Evolutionary conservation across 345 rosid genomes (phyloP).

Genomic region (Salix viminalis): DNA sequence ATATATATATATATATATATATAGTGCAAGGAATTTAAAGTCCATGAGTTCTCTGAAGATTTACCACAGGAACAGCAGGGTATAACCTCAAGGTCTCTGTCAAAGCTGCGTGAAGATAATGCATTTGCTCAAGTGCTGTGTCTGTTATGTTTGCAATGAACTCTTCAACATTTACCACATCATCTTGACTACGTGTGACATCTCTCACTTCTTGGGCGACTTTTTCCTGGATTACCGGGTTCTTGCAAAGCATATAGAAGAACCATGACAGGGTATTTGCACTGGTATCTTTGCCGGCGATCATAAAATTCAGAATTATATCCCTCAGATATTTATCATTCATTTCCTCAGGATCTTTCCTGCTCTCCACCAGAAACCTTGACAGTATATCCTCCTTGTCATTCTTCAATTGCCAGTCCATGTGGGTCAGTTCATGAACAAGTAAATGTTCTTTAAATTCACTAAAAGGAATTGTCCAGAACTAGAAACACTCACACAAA

Average conservation of each 20-base stretch:
- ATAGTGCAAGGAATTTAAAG: neutral
- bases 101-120: constrained; percentile 73
- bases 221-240: constrained; percentile 67
- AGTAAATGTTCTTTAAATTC: neutral
- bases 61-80: constrained; percentile 65
- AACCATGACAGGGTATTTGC: constrained; percentile 67
- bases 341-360: constrained; percentile 56
- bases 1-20: too few species aligned
- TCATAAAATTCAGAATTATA: constrained; percentile 59
- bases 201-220: constrained; percentile 49
- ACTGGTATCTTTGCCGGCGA: constrained; percentile 69
- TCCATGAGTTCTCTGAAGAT: neutral
- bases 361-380: constrained; percentile 51
- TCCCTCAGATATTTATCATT: constrained; percentile 60
- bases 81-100: constrained; percentile 72
- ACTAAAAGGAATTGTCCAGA: neutral
- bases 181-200: constrained; percentile 24
- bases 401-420: constrained; percentile 27
- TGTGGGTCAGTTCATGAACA: too few species aligned
- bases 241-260: constrained; percentile 67
- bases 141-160: constrained; percentile 42
- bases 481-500: constrained; percentile 28
- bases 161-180: constrained; percentile 23
- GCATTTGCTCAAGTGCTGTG: constrained; percentile 50
- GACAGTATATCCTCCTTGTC: constrained; percentile 63